Evolutionary conservation across 2,329 filamentous ascomycete genomes (phyloP), one percentile per base, ranked within the genome.

Genomic region (Aspergillus tamarii): DNA sequence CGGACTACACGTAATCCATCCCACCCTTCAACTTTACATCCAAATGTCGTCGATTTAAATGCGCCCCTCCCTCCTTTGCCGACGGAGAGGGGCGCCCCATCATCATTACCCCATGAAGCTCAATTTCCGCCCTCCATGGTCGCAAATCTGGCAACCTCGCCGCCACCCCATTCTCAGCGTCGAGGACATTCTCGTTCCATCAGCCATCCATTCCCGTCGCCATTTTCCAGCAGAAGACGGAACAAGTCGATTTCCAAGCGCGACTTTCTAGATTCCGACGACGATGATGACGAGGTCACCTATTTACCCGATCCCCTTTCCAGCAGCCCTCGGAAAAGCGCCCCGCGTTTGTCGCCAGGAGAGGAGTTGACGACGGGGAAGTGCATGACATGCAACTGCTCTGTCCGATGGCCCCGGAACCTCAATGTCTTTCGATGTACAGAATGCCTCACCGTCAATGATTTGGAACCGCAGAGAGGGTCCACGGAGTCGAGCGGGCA

Each of bases 341-440:
- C 63, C 59, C 55, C 66, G 28, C 71, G 71, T 45, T 66, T 73
- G 60, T 75, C 78, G n/a, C 74, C 80, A 23, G 82, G 83, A 67
- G 87, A 84, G 69, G 87, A 92, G 69, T 87, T 90, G 72, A 82
- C 84, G 32, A 89, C 87, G 36, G 91, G 92, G 26, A 89, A 87
- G 70, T 97, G 93, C 76, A 93, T 94, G 87, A 94, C 93, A 39
- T 97, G 93, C 77, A 91, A 90, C 71, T 91, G 90, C 60, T 87
- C 89, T 61, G 89, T 96, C 67, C 86, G 90, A 62, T 96, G 93
- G 89, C 92, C 92, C 2, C 87, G 85, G 66, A 87, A 89, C 59
- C 79, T 93, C 65, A 86, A 86, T 41, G 86, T 90, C 43, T 96
- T 95, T 77, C 87, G 92, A 70, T 97, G 93, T 77, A 91, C 91